phyloP scores from a whole-genome alignment of 2,329 filamentous ascomycete genomes.

The Trichoderma afroharzianum region DNA sequence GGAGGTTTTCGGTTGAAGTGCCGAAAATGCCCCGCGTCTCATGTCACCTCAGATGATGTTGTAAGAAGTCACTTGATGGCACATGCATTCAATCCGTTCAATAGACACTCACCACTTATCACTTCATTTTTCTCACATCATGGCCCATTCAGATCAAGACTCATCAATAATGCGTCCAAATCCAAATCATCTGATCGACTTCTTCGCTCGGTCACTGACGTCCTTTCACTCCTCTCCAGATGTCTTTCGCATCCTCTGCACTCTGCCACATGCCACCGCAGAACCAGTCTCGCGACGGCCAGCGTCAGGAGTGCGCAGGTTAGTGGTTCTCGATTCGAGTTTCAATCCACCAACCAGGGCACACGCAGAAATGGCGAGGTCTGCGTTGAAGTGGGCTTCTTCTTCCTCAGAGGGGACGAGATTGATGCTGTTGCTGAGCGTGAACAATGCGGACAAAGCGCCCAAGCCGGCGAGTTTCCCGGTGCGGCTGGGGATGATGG shows the following conservation, averaged over 20 bases:
- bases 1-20: background rate
- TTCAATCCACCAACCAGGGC: slow-evolving; percentile 66
- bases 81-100: background rate
- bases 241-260: slow-evolving; percentile 45
- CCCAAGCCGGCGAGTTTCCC: slow-evolving; percentile 65
- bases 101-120: background rate
- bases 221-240: slow-evolving; percentile 43
- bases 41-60: background rate
- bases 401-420: slow-evolving; percentile 26
- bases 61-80: background rate
- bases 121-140: slow-evolving; percentile 3
- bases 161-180: slow-evolving; percentile 17
- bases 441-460: slow-evolving; percentile 64
- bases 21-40: slow-evolving; percentile 13
- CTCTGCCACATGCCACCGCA: slow-evolving; percentile 29
- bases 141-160: background rate
- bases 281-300: background rate
- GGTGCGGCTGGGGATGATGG: slow-evolving; percentile 68
- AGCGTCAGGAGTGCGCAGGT: slow-evolving; percentile 21
- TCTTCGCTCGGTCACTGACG: slow-evolving; percentile 43
- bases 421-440: slow-evolving; percentile 58
- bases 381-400: slow-evolving; percentile 36
- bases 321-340: slow-evolving; percentile 63
- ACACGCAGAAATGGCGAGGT: slow-evolving; percentile 54
- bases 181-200: slow-evolving; percentile 33